A percentile compares a stretch with the other conserved stretches of the same genome.
Evolutionary conservation across 352 stramenopile genomes (phyloP).

Genomic region (Achlya hypogyna): DNA sequence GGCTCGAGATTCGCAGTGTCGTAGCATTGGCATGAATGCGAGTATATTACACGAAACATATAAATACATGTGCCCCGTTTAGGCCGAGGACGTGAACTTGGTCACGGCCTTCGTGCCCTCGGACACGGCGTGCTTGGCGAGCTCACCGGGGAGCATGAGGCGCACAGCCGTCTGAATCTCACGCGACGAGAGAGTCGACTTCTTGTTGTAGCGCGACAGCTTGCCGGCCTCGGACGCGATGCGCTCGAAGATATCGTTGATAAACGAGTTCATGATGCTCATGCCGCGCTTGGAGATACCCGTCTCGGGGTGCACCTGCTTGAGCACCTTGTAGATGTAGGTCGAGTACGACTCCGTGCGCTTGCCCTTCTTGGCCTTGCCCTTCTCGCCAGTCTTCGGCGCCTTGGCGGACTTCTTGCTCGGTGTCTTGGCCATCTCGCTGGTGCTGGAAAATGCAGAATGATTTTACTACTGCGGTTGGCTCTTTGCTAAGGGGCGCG

Average conservation of each 20-base stretch:
- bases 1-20: slow-evolving; percentile 13
- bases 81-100: slow-evolving; percentile 86
- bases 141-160: slow-evolving; percentile 92
- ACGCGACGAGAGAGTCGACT: slow-evolving; percentile 92
- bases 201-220: slow-evolving; percentile 98
- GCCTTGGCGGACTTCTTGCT: slow-evolving; percentile 89
- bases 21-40: background rate
- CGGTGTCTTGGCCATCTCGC: slow-evolving; percentile 91
- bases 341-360: slow-evolving; percentile 83
- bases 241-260: slow-evolving; percentile 99
- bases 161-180: slow-evolving; percentile 96
- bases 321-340: slow-evolving; percentile 91
- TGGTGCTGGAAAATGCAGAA: background rate
- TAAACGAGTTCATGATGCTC: slow-evolving; percentile 99
- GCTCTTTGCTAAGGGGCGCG: background rate
- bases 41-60: background rate
- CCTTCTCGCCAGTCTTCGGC: slow-evolving; percentile 60
- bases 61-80: slow-evolving; percentile 25
- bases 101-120: slow-evolving; percentile 95
- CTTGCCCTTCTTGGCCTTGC: slow-evolving; percentile 69
- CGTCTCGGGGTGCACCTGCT: slow-evolving; percentile 94
- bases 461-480: background rate
- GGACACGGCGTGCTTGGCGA: slow-evolving; percentile 96
- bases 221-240: slow-evolving; percentile 94
- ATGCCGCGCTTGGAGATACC: slow-evolving; percentile 97